phyloP scores from a whole-genome alignment of 2,329 filamentous ascomycete genomes.

The Teratosphaeria destructans region DNA sequence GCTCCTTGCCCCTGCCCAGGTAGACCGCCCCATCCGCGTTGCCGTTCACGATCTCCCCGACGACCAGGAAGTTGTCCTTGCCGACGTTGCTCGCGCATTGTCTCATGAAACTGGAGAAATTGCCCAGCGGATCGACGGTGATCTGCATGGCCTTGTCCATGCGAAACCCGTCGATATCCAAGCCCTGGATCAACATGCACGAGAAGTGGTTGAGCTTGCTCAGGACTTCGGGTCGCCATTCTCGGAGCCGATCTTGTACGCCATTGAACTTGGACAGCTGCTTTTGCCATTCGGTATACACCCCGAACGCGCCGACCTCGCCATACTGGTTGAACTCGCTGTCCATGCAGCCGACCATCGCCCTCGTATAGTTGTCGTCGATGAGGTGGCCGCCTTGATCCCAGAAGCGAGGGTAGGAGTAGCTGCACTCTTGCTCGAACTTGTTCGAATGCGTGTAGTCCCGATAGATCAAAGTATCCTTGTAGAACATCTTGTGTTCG shows the following conservation, averaged over 20 bases:
- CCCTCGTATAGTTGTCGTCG: conserved; percentile 34
- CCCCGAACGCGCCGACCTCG: conserved; percentile 53
- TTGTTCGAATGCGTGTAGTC: conserved; percentile 48
- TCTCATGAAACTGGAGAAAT: conserved; percentile 47
- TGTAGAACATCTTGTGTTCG: conserved; percentile 51
- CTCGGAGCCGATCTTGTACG: conserved; percentile 56
- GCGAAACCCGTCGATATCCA: conserved; percentile 58
- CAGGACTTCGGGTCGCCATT: conserved; percentile 50
- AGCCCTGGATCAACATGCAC: conserved; percentile 50
- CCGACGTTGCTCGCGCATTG: conserved; percentile 46
- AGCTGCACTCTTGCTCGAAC: conserved; percentile 40
- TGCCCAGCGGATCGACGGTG: conserved; percentile 50
- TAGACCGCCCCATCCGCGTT: conserved; percentile 52
- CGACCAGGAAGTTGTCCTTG: conserved; percentile 54
- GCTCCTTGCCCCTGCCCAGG: conserved; percentile 51
- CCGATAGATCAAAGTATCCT: conserved; percentile 43
- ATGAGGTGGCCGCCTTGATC: conserved; percentile 46
- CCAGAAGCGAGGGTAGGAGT: conserved; percentile 53
- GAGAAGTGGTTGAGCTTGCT: conserved; percentile 50
- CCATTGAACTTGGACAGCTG: conserved; percentile 57
- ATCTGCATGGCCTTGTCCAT: conserved; percentile 58
- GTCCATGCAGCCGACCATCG: conserved; percentile 47
- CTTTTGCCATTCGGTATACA: conserved; percentile 53
- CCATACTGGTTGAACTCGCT: conserved; percentile 57
- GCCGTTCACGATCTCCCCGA: conserved; percentile 54